Base-by-base conservation (phyloP, 2,329 filamentous ascomycete genomes). In the Beauveria scarabaeidicola region DNA sequence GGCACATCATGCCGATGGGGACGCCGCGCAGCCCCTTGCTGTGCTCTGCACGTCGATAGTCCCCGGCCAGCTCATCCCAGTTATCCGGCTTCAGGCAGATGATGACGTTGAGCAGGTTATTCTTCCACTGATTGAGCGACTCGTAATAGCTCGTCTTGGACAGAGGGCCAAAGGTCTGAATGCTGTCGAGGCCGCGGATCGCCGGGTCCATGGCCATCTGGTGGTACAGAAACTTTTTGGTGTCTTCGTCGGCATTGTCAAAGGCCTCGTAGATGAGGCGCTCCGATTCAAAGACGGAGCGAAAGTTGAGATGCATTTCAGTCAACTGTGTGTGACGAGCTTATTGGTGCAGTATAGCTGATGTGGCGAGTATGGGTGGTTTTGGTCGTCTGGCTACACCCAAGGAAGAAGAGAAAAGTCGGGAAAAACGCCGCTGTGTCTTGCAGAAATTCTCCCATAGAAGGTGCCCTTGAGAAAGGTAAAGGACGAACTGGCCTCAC, bases 211-310 rank as follows among this genome's bases (percentile, higher is more conserved):
- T 36, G n/a, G 48, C 46, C 44, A 58, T 57, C 21, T 52, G 23
- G 32, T 41, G 47, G 40, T 58, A 67, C 48, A 59, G 43, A 27
- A 61, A 61, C 21, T 19, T 19, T 53, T 48, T 55, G 52, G 47
- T 54, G 43, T 61, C 19, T 13, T 52, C 54, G 51, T 61, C 44
- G 62, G 53, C 60, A 29, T 21, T 38, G 21, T 60, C 58, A 36
- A 56, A 44, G n/a, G 58, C 19, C 52, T 60, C 58, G 38, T 56
- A 60, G 27, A 60, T 60, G 43, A 60, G 58, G 17, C 58, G 58
- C 23, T 60, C 52, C 17, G 58, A 60, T 3, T 38, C 25, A 6
- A 60, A 55, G 17, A 52, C 36, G 9, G n/a, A 44, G 5, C 44
- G 25, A 43, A 58, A 48, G 36, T 19, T n/a, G 11, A 46, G 1